Evolutionary conservation across 1,139 yeast genomes (phyloP).

Genomic region (Candida buenavistaensis): DNA sequence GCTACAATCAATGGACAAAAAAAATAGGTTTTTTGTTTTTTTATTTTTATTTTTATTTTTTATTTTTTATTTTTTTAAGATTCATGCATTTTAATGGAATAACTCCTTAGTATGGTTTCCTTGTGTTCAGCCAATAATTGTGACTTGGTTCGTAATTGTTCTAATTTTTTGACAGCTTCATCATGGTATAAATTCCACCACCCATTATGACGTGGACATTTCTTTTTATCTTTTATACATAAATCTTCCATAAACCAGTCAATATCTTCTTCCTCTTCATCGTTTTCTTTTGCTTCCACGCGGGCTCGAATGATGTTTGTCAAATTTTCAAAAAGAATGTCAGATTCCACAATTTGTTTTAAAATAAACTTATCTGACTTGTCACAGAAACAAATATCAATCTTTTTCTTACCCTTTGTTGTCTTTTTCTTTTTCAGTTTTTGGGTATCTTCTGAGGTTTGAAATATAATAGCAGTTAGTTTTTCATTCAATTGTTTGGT

Average conservation of each 20-base stretch:
- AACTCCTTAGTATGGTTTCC: constrained; percentile 27
- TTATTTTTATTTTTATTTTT: too few relatives aligned
- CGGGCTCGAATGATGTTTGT: constrained; percentile 4
- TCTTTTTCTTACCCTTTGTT: constrained; percentile 24
- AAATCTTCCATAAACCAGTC: constrained; percentile 25
- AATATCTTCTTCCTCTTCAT: constrained; percentile 17
- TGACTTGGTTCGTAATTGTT: constrained; percentile 24
- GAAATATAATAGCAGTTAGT: constrained; percentile 16
- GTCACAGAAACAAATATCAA: constrained; percentile 37
- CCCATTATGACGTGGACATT: constrained; percentile 65
- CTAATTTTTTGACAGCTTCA: constrained; percentile 33
- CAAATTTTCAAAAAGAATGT: constrained; percentile 16
- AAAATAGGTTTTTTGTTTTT: too few relatives aligned
- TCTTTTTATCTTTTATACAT: constrained; percentile 64
- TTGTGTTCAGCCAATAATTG: constrained; percentile 24
- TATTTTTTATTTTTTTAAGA: too few relatives aligned
- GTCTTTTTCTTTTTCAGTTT: constrained; percentile 21
- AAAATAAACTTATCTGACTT: constrained; percentile 16
- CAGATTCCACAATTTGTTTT: constrained; percentile 17
- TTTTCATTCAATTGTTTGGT: constrained; percentile 40
- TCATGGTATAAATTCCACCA: constrained; percentile 63
- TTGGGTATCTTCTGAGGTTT: constrained; percentile 12
- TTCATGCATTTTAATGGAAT: constrained; percentile 40
- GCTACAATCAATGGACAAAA: constrained; percentile 72
- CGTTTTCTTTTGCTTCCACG: constrained; percentile 3